A percentile compares a stretch with the other conserved stretches of the same genome.
These are phyloP conservation scores for Parietichytrium sp. DNA, from an alignment of 108 stramenopile species.

Conservation along the genomic window DNA sequence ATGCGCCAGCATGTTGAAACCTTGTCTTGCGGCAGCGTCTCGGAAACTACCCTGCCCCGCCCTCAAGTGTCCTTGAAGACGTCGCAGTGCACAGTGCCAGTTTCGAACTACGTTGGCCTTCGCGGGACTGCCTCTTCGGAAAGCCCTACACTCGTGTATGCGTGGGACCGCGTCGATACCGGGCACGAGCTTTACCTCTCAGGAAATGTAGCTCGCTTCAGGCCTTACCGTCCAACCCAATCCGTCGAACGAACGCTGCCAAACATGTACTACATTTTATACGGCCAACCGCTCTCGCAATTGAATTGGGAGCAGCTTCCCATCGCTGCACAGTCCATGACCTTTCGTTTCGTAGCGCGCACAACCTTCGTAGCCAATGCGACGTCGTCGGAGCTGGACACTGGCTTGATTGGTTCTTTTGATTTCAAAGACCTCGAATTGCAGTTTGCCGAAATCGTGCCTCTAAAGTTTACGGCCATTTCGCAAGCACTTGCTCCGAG, in stretches of 20 bases:
- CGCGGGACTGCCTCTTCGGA: not conserved
- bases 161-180: constrained; percentile 14
- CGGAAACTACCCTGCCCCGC: not conserved
- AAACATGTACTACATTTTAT: not conserved
- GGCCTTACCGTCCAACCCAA: not conserved
- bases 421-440: not conserved
- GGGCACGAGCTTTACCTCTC: not conserved
- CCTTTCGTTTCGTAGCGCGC: constrained; percentile 7
- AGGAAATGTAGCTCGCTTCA: not conserved
- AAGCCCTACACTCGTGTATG: not conserved
- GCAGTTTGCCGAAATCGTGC: not conserved
- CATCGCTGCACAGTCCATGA: not conserved
- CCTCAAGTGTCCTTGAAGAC: not conserved
- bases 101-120: not conserved
- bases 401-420: constrained; percentile 8
- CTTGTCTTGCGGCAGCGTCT: not conserved
- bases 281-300: not conserved
- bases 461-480: not conserved
- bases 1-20: not conserved
- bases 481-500: too few species aligned
- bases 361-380: not conserved
- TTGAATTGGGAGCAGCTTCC: constrained; percentile 25
- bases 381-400: not conserved
- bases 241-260: not conserved
- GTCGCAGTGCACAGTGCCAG: not conserved